phyloP scores from a whole-genome alignment of 345 rosid species.

The Turnera subulata region DNA sequence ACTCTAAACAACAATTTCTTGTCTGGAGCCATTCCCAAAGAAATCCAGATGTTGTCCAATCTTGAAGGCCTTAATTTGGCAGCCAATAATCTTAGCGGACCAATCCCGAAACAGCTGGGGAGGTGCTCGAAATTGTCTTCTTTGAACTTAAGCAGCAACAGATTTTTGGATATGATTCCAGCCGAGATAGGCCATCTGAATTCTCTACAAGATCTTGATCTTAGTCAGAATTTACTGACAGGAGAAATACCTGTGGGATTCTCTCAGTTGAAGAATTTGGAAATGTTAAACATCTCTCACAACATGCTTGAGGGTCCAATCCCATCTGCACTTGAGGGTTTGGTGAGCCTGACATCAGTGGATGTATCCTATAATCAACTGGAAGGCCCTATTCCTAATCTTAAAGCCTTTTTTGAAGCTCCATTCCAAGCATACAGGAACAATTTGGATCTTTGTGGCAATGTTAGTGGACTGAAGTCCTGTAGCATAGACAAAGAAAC shows the following conservation, averaged over 20 bases:
- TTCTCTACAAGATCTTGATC: conserved; percentile 8
- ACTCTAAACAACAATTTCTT: neutral
- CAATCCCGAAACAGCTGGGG: conserved; percentile 2
- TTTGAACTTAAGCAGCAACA: conserved; percentile 6
- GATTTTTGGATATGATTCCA: neutral
- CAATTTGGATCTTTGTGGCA: conserved; percentile 16
- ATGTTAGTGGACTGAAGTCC: conserved; percentile 7
- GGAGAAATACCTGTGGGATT: conserved; percentile 9
- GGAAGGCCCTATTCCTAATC: conserved; percentile 11
- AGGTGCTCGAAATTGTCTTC: neutral
- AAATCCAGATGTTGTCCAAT: neutral
- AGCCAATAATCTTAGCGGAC: neutral
- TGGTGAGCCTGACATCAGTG: conserved; percentile 5
- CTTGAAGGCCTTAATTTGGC: neutral
- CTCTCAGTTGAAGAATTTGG: neutral
- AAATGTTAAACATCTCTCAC: conserved; percentile 4
- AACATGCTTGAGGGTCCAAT: conserved; percentile 12
- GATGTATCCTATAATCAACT: conserved; percentile 17
- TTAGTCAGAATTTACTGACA: conserved; percentile 11
- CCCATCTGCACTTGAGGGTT: neutral
- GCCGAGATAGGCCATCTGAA: neutral
- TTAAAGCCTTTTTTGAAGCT: conserved; percentile 14
- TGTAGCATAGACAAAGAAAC: neutral
- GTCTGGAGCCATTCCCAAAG: neutral
- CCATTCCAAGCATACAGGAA: conserved; percentile 8